Base-by-base conservation (phyloP, 2,329 filamentous ascomycete species). In the Colletotrichum sp. region DNA sequence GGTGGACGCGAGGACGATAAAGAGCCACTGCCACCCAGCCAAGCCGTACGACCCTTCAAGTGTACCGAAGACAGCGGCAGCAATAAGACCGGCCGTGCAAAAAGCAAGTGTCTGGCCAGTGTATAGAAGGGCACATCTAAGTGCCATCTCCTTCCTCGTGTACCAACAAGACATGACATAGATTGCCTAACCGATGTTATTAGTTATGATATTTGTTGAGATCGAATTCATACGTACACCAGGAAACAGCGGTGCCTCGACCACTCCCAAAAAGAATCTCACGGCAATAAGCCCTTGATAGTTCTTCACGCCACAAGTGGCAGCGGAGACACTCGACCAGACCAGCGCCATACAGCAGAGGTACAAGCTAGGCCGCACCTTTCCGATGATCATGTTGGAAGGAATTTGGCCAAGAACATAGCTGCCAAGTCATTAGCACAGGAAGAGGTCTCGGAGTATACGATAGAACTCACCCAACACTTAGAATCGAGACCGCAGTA, bases 11-110 rank as follows among this genome's bases (percentile, higher is more conserved):
- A 86, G 81, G 6, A 87, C 81, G 22, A 86, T 84, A 69, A 86
- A 86, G 0, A 86, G 79, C 85, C 85, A 87, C 71, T 82, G 70
- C 86, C 86, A 87, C 2, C 84, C 85, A 15, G 79, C 79, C 15
- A 87, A 75, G 1, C 84, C 84, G 22, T 77, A 71, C 3, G 66
- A 71, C 0, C 76, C 76, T 15, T 79, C 79, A 3, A 81, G 79
- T 0, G 75, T 78, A 0, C 79, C 75, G 2, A 79, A 78, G 4
- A 81, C 76, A 1, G 78, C 80, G 3, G 80, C 80, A 1, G 80
- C 80, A 34, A 81, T 80, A 1, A 81, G 77, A 3, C 80, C 80
- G 0, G 80, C 79, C 10, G 77, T 77, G 13, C 78, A 79, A 1
- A 78, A 78, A 6, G 80, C 80, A 0, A 81, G 73, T 6, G 78